Evolutionary conservation across 2,329 filamentous ascomycete species (phyloP), one percentile per base, ranked within the genome.

Genomic region (Fusarium irregulare): DNA sequence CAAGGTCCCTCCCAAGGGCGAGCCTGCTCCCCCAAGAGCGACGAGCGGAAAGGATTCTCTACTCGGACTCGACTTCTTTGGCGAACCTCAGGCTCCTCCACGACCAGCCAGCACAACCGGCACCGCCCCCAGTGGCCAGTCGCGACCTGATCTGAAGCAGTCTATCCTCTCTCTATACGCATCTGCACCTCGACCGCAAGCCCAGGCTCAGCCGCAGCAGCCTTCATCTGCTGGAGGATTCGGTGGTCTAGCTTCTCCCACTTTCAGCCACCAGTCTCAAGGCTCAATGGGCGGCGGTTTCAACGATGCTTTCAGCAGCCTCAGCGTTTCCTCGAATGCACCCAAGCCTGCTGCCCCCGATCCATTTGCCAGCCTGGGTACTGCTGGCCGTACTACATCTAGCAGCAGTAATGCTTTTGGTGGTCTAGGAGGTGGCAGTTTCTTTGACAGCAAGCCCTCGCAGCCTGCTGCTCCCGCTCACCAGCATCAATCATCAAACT

Each of bases 131-230:
- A 84, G 84, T 20, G 86, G 87, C 14, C 90, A 92, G 73, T 97
- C 94, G 47, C 87, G 96, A 66, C 94, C 95, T 4, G 96, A 99
- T 78, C 84, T 99, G 64, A 99, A 99, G 82, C 95, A 98, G 80
- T 98, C 95, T 4, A 99, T 99, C 65, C 83, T 99, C 50, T 99
- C 96, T 10, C 87, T 99, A 18, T 99, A 99, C 78, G 93, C 94
- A 13, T 92, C 93, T 10, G 89, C 89, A 7, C 92, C 94, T 3
- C 92, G 93, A 76, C 89, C 93, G n/a, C 91, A 92, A 73, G 84
- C 88, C 27, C 83, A 81, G 58, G 81, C 79, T 12, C 81, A 85
- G 23, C 81, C 79, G 7, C 81, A 85, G 27, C 79, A 81, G 45
- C 73, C 76, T 44, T 82, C 85, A 30, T 90, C 92, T 14, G 58